These are phyloP conservation scores for Eucalyptus pauciflora DNA, from an alignment of 345 rosid genomes.

Conservation along the genomic window DNA sequence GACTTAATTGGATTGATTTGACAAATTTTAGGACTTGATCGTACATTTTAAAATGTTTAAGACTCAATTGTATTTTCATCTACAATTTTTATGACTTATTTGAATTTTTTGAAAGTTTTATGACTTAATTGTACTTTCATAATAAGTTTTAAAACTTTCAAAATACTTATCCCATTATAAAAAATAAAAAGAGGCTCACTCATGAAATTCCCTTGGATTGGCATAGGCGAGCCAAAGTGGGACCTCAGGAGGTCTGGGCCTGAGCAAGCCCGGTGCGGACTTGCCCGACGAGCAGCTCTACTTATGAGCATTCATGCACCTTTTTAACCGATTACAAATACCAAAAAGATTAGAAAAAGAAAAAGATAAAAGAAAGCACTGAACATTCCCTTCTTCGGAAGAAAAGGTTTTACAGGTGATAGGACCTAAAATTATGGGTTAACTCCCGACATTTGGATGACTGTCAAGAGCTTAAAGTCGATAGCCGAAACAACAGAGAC, in stretches of 20 bases:
- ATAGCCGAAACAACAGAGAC: no score
- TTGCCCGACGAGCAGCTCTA: neutral
- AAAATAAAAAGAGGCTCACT: neutral
- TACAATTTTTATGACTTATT: no score
- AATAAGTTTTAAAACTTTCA: no score
- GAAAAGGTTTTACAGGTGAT: neutral
- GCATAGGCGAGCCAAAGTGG: neutral
- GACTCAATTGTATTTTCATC: no score
- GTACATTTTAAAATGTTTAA: no score
- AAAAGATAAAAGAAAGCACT: no score
- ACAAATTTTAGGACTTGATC: accelerated
- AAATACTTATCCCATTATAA: no score
- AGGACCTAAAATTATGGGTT: neutral
- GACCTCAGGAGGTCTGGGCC: neutral
- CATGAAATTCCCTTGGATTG: neutral
- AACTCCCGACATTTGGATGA: neutral
- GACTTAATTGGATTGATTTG: no score
- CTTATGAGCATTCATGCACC: neutral
- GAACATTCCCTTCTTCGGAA: neutral
- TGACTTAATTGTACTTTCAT: no score
- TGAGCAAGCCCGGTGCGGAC: accelerated
- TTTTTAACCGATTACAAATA: neutral
- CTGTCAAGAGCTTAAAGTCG: neutral
- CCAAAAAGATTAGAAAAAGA: neutral
- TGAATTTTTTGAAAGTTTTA: no score